Conservation (phyloP, 1,284 basidiomycete species). For the Singerocomus inundabilis region DNA sequence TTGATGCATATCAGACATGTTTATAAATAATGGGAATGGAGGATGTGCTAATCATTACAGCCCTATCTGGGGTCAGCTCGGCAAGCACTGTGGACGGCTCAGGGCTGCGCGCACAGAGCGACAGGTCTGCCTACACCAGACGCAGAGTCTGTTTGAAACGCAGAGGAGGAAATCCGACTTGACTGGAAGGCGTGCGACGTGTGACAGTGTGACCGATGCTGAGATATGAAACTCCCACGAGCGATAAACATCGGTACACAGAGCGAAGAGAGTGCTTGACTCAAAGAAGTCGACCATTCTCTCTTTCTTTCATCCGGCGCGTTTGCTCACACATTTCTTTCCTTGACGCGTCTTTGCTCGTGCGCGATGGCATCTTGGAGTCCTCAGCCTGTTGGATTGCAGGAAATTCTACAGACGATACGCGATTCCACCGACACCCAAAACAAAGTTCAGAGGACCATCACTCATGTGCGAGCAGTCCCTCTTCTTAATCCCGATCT, state of each 20-base stretch:
- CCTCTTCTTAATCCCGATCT: conserved; percentile 20
- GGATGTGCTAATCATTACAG: not conserved
- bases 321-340: conserved; percentile 19
- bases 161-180: not conserved
- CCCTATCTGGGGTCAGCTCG: too few relatives aligned
- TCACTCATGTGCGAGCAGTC: conserved; percentile 64
- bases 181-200: conserved; percentile 6
- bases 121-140: too few relatives aligned
- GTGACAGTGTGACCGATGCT: conserved; percentile 34
- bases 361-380: conserved; percentile 63
- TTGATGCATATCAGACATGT: not conserved
- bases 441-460: conserved; percentile 67
- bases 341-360: conserved; percentile 29
- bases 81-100: too few relatives aligned
- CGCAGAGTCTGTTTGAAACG: not conserved
- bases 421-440: conserved; percentile 77
- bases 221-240: conserved; percentile 34
- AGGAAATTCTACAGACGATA: conserved; percentile 84
- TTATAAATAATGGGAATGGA: not conserved
- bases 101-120: too few relatives aligned
- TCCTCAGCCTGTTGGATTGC: conserved; percentile 74
- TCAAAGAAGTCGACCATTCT: conserved; percentile 16
- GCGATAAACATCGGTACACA: conserved; percentile 37
- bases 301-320: conserved; percentile 33
- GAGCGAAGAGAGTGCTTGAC: conserved; percentile 1